Evolutionary conservation across 441 rosid species (phyloP), one percentile per base, ranked within the genome.

Genomic region (Breynia disticha): DNA sequence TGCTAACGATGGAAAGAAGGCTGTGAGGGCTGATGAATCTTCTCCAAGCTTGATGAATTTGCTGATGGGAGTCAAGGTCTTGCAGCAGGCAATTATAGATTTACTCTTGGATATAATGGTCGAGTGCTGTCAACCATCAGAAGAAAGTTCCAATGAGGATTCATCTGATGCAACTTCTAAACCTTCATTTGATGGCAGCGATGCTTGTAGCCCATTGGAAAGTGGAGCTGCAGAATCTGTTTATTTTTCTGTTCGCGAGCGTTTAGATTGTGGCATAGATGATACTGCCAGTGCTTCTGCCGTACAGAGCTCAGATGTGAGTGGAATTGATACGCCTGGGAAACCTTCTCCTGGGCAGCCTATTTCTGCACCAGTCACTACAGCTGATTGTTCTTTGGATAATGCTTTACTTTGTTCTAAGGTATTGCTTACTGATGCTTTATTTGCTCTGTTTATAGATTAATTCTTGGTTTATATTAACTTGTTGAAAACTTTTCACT

Each of bases 81-180:
- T 94, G 76, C 99, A 94, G 82, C 95, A 94, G 77, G 97, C 97
- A 56, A 90, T 94, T 59, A 84, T 94, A 63, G 99, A 87, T 81
- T 75, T 94, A 62, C 94, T 94, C 63, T 65, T 90, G 68, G 97
- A 94, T 78, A 94, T 87, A 67, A 90, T 94, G 99, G 99, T 94
- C 19, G 96, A 94, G 77, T 90, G 97, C 67, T 94, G 99, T 83
- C 95, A 87, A 64, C 94, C 97, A 59, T 83, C 86, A 6, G 96
- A 89, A 68, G 95, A 76, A 77, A 76, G 78, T 72, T 71, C 73
- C 55, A 75, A 67, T 50, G 74, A 76, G 55, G 87, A 77, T 55
- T 68, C 81, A 35, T 77, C 87, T 63, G 87, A 71, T 72, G 62
- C 58, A 21, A 71, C 63, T 62, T 69, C 82, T 45, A 87, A 79